phyloP scores from a whole-genome alignment of 306 rosid species.

The Cicer cuneatum region DNA sequence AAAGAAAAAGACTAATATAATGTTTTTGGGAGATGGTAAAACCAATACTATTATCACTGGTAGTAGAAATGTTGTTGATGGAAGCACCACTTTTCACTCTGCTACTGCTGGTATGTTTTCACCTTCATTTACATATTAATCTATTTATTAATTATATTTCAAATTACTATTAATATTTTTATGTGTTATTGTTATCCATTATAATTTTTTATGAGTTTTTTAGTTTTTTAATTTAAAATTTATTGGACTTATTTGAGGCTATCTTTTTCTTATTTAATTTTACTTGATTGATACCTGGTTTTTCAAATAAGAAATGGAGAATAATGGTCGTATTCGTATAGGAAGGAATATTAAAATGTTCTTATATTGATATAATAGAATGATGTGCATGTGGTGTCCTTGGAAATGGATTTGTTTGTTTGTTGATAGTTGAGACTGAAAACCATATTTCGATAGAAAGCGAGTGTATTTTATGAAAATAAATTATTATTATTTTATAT shows the following conservation, averaged over 20 bases:
- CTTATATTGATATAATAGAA: not conserved
- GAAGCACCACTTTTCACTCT: slow-evolving; percentile 88
- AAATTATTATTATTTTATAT: not conserved
- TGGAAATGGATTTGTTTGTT: not conserved
- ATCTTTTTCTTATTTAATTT: not conserved
- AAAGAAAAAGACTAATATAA: slow-evolving; percentile 66
- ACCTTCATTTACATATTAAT: not conserved
- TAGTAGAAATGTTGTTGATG: slow-evolving; percentile 78
- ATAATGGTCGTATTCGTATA: slow-evolving; percentile 8
- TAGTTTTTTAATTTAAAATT: not conserved
- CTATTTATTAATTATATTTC: not conserved
- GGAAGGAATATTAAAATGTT: not conserved
- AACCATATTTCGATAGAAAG: not conserved
- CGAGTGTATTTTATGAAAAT: not conserved
- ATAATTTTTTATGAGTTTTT: too few species aligned
- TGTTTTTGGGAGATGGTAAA: slow-evolving; percentile 86
- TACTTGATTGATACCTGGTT: not conserved
- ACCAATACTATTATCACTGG: slow-evolving; percentile 71
- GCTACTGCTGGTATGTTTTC: slow-evolving; percentile 81
- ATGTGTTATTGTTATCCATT: not conserved
- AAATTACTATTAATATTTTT: too few species aligned
- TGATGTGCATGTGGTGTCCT: slow-evolving; percentile 6
- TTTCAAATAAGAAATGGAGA: not conserved
- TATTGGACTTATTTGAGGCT: not conserved
- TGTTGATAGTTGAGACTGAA: not conserved